Evolutionary conservation across 768 basidiomycete species (phyloP).

Genomic region (Cystoderma amianthinum): DNA sequence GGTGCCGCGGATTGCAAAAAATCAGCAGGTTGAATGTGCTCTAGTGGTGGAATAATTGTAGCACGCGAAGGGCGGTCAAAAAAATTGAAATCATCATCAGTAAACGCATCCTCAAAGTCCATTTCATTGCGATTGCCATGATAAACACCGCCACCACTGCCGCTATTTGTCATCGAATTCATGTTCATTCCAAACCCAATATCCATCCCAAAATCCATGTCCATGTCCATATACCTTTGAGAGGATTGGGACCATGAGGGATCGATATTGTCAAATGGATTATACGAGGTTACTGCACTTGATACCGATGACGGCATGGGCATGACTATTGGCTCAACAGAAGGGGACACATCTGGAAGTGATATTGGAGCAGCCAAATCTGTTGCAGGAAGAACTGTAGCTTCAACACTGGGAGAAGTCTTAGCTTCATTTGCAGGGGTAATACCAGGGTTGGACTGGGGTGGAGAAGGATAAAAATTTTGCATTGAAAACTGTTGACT

Average conservation of each 20-base stretch:
- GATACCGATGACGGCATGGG: conserved; percentile 12
- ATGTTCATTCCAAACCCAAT: conserved; percentile 26
- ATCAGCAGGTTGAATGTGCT: not conserved
- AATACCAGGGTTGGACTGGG: conserved; percentile 34
- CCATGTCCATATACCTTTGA: conserved; percentile 25
- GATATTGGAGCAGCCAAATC: conserved; percentile 5
- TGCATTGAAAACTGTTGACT: conserved; percentile 17
- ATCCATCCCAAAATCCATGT: conserved; percentile 26
- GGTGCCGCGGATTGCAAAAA: not conserved
- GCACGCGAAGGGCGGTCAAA: conserved; percentile 55
- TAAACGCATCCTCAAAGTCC: conserved; percentile 61
- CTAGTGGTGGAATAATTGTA: conserved; percentile 2
- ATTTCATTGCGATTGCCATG: conserved; percentile 15
- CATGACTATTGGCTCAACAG: conserved; percentile 7
- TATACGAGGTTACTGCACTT: conserved; percentile 23
- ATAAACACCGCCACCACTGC: conserved; percentile 19
- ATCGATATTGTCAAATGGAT: conserved; percentile 36
- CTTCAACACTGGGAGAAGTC: conserved; percentile 19
- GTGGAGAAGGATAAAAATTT: conserved; percentile 59
- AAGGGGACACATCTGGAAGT: conserved; percentile 3
- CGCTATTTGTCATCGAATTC: conserved; percentile 14
- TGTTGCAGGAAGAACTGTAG: conserved; percentile 5
- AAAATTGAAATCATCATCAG: conserved; percentile 87
- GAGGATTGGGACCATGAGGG: conserved; percentile 30
- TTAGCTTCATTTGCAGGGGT: conserved; percentile 11